phyloP scores from a whole-genome alignment of 495 filamentous ascomycete species.

The Penicillium atrosanguineum region DNA sequence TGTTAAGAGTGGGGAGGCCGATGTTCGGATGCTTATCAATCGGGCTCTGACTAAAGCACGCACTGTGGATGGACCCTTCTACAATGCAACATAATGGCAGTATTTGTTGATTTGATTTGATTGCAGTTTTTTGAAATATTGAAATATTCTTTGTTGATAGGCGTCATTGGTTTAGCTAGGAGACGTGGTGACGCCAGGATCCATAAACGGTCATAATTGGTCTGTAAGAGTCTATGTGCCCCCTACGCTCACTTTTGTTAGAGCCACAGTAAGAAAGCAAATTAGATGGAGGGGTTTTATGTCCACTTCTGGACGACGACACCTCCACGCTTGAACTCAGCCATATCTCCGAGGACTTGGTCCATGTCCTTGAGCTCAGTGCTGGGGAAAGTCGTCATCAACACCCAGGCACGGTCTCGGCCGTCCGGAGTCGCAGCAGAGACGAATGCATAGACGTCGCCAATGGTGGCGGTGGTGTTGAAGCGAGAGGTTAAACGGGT shows the following conservation, averaged over 20 bases:
- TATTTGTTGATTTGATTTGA: too few species aligned
- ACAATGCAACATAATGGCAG: background rate
- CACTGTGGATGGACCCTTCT: slow-evolving; percentile 1
- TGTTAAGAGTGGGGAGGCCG: slow-evolving; percentile 25
- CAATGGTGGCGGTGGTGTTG: slow-evolving; percentile 87
- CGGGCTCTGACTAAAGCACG: slow-evolving; percentile 23
- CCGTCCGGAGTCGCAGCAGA: slow-evolving; percentile 59
- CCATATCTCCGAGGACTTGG: slow-evolving; percentile 67
- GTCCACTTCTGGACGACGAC: slow-evolving; percentile 89
- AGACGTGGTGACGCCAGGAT: background rate
- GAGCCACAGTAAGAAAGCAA: background rate
- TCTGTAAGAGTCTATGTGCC: background rate
- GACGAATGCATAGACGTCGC: slow-evolving; percentile 87
- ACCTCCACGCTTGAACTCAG: slow-evolving; percentile 80
- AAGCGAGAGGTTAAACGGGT: slow-evolving; percentile 83
- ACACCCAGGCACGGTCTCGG: slow-evolving; percentile 62
- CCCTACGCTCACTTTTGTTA: slow-evolving; percentile 6
- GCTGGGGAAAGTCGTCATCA: slow-evolving; percentile 95
- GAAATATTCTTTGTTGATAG: background rate
- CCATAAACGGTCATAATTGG: background rate
- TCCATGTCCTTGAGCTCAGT: slow-evolving; percentile 81
- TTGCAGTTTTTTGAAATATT: background rate
- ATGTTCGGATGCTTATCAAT: slow-evolving; percentile 47
- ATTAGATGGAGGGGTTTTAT: slow-evolving; percentile 26
- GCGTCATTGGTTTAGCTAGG: background rate